These are phyloP conservation scores for Hemileia vastatrix DNA, from an alignment of 1,284 basidiomycete species.

Conservation along the genomic window DNA sequence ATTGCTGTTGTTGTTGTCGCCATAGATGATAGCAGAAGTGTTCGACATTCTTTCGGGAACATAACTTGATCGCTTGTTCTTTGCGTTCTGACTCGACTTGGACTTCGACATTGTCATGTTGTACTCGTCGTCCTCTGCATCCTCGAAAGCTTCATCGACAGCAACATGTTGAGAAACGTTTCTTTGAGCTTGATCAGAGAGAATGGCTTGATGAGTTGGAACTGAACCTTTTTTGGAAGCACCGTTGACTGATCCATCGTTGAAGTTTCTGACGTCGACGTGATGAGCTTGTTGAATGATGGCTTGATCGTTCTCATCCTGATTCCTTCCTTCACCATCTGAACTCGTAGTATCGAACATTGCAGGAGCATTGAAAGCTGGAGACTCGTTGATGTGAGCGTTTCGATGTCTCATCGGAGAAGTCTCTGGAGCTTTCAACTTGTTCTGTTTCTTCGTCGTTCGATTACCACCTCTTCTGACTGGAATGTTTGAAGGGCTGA, in stretches of 20 bases:
- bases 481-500: conserved; percentile 26
- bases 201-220: conserved; percentile 5
- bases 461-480: conserved; percentile 25
- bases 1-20: conserved; percentile 16
- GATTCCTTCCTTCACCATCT: conserved; percentile 21
- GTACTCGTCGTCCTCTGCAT: conserved; percentile 29
- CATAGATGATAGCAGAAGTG: conserved; percentile 10
- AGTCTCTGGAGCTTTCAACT: not conserved
- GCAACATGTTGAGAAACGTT: conserved; percentile 28
- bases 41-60: conserved; percentile 19
- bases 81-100: conserved; percentile 25
- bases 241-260: not conserved
- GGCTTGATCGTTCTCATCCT: not conserved
- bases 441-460: not conserved
- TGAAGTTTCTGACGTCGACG: conserved; percentile 1
- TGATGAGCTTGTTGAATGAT: conserved; percentile 15
- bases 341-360: conserved; percentile 29
- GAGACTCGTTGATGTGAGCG: conserved; percentile 33
- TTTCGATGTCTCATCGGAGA: conserved; percentile 34
- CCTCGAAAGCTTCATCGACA: conserved; percentile 30
- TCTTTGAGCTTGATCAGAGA: conserved; percentile 26
- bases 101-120: not conserved
- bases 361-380: conserved; percentile 31
- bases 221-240: conserved; percentile 9
- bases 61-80: conserved; percentile 21